Evolutionary conservation across 176 grass and related monocot species (phyloP).

Genomic region (Musa schizocarpa): DNA sequence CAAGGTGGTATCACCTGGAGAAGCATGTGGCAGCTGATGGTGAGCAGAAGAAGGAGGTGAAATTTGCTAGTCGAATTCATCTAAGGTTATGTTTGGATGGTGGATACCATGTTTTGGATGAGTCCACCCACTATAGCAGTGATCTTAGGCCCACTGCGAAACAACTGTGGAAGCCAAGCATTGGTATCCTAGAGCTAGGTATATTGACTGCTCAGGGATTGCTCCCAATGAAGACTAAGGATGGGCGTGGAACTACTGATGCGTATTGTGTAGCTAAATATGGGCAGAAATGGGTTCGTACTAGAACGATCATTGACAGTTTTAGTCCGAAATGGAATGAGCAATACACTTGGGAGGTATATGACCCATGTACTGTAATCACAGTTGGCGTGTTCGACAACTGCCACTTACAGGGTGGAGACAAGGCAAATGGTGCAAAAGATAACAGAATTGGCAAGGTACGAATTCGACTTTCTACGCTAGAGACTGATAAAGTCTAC

Average conservation of each 20-base stretch:
- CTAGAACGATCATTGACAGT: constrained; percentile 45
- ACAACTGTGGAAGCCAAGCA: constrained; percentile 49
- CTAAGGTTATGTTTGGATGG: constrained; percentile 52
- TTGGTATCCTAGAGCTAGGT: constrained; percentile 56
- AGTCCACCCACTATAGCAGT: constrained; percentile 50
- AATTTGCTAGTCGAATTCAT: constrained; percentile 62
- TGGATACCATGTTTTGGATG: constrained; percentile 47
- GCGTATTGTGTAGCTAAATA: constrained; percentile 68
- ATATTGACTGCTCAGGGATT: constrained; percentile 50
- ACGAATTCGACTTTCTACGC: constrained; percentile 50
- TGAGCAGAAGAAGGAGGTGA: constrained; percentile 47
- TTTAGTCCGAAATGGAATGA: constrained; percentile 60
- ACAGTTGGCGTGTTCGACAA: constrained; percentile 61
- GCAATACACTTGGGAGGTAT: constrained; percentile 70
- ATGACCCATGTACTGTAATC: constrained; percentile 55
- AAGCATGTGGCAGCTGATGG: constrained; percentile 41
- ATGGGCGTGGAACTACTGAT: constrained; percentile 46
- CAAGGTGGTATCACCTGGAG: constrained; percentile 48
- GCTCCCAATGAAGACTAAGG: constrained; percentile 54
- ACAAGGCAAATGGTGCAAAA: constrained; percentile 22
- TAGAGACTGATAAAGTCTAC: constrained; percentile 46
- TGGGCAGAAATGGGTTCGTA: constrained; percentile 61
- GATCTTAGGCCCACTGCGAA: constrained; percentile 54
- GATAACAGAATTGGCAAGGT: constrained; percentile 65
- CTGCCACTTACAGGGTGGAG: constrained; percentile 43